Percentiles rank a stretch among this genome's conserved stretches.
phyloP scores from a whole-genome alignment of 1,139 yeast genomes.

The Diutina siamensis region DNA sequence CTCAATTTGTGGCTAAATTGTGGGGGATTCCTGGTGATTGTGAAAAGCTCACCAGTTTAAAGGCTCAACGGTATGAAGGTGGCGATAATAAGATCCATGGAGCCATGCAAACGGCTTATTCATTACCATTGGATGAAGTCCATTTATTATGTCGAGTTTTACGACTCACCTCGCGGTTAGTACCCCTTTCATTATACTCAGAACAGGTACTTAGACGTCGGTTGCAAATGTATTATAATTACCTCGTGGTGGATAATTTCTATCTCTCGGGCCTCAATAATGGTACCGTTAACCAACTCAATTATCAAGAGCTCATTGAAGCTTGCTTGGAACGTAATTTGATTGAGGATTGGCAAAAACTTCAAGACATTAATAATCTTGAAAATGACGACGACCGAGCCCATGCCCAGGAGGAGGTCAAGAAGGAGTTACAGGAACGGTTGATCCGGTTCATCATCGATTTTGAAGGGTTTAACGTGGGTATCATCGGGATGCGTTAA shows the following conservation, averaged over 20 bases:
- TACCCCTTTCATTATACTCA: constrained; percentile 29
- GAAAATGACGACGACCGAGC: constrained; percentile 8
- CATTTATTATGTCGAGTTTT: constrained; percentile 22
- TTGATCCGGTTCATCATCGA: constrained; percentile 24
- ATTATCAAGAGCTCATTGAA: constrained; percentile 29
- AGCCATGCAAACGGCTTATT: constrained; percentile 31
- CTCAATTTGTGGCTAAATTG: constrained; percentile 31
- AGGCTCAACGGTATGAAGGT: neutral
- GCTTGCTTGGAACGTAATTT: constrained; percentile 43
- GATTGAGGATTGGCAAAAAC: constrained; percentile 17
- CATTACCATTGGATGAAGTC: constrained; percentile 26
- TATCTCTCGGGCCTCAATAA: constrained; percentile 28
- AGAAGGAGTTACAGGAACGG: constrained; percentile 16
- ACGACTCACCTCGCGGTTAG: constrained; percentile 26
- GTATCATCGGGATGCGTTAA: constrained; percentile 19
- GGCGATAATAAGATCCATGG: constrained; percentile 10
- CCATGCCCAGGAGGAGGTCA: constrained; percentile 8
- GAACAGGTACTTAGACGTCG: constrained; percentile 24
- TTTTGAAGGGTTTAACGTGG: constrained; percentile 23
- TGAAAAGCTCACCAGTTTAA: constrained; percentile 6
- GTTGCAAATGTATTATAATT: constrained; percentile 29
- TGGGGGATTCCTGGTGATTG: constrained; percentile 15
- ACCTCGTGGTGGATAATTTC: constrained; percentile 40
- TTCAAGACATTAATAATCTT: constrained; percentile 9
- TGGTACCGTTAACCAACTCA: constrained; percentile 40